These are phyloP conservation scores for Suillus tomentosus DNA, from an alignment of 768 basidiomycete species.

Conservation along the genomic window DNA sequence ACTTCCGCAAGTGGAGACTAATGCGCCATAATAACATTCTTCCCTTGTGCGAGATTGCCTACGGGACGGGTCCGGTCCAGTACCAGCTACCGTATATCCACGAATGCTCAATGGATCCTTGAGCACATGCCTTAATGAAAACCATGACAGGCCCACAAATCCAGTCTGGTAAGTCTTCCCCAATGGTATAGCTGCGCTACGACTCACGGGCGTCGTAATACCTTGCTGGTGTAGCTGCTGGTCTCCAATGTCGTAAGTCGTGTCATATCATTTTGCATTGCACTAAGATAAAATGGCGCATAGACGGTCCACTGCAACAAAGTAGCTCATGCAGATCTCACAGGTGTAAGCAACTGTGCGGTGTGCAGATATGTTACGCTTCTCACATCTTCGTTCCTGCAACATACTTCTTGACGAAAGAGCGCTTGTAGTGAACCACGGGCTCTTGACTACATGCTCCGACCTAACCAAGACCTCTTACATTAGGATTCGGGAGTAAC, in stretches of 20 bases:
- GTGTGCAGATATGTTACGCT: background rate
- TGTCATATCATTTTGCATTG: background rate
- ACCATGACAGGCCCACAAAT: background rate
- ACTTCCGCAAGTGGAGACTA: background rate
- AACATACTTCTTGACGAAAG: background rate
- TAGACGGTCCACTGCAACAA: background rate
- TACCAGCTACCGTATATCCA: constrained; percentile 23
- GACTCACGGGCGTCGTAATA: background rate
- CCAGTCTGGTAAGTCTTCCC: constrained; percentile 1
- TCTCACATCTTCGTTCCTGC: background rate
- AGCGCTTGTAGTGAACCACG: background rate
- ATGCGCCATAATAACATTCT: constrained; percentile 43
- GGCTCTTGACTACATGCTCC: background rate
- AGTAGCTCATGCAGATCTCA: constrained; percentile 5
- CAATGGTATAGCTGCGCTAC: background rate
- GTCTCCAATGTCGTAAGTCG: constrained; percentile 11
- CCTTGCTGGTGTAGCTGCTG: constrained; percentile 12
- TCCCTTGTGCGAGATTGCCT: constrained; percentile 36
- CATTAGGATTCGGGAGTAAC: constrained; percentile 23
- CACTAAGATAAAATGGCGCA: too few species aligned
- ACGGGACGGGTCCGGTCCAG: constrained; percentile 20
- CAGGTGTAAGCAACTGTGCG: background rate
- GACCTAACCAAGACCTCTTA: background rate
- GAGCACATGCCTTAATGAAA: constrained; percentile 17
- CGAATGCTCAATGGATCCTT: constrained; percentile 21